These are phyloP conservation scores for Leishmania tarentolae DNA, from an alignment of 208 protist genomes.

Conservation along the genomic window DNA sequence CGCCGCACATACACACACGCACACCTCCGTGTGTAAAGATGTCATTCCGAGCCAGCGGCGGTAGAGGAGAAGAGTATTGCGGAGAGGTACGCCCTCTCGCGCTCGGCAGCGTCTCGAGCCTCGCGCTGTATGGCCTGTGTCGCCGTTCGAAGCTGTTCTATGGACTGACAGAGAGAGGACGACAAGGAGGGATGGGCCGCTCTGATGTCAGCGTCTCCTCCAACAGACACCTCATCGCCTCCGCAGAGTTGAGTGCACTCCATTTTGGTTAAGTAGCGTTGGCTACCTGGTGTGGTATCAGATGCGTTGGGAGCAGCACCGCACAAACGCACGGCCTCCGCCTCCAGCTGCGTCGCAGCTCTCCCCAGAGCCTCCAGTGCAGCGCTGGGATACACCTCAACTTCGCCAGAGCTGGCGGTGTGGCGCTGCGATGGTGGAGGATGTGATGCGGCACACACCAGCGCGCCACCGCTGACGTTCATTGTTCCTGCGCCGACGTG, in stretches of 20 bases:
- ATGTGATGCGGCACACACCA: not conserved
- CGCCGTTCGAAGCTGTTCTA: slow-evolving; percentile 25
- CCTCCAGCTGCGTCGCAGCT: slow-evolving; percentile 22
- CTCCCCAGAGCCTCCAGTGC: slow-evolving; percentile 16
- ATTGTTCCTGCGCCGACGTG: not conserved
- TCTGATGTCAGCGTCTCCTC: not conserved
- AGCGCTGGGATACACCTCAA: slow-evolving; percentile 20
- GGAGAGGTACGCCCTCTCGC: slow-evolving; percentile 33
- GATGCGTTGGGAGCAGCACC: not conserved
- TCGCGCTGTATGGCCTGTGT: slow-evolving; percentile 34
- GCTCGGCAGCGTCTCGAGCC: slow-evolving; percentile 30
- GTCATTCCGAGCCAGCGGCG: not conserved
- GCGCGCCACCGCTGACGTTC: not conserved
- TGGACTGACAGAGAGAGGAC: slow-evolving; percentile 15
- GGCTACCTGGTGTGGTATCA: not conserved
- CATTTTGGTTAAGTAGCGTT: not conserved
- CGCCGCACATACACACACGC: not conserved
- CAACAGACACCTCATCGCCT: not conserved
- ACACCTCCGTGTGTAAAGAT: not conserved
- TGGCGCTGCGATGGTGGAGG: not conserved
- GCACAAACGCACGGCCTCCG: slow-evolving; percentile 12
- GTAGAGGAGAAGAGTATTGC: slow-evolving; percentile 28
- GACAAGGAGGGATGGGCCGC: not conserved
- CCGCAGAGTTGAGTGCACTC: not conserved
- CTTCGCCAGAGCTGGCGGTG: not conserved